phyloP scores from a whole-genome alignment of 331 rosid species.

The Telfairia occidentalis region DNA sequence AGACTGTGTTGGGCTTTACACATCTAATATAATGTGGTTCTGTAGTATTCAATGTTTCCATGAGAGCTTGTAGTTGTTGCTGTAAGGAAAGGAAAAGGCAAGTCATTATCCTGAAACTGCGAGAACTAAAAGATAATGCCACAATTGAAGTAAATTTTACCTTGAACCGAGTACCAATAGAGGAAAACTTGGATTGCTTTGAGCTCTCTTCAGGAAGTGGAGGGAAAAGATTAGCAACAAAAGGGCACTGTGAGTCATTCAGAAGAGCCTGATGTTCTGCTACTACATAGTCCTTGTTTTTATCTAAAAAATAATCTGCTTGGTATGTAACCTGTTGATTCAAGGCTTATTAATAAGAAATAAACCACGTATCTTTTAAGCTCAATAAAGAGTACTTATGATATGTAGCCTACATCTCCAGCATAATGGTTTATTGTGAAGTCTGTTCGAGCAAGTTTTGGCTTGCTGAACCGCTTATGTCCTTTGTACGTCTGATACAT shows the following conservation, averaged over 20 bases:
- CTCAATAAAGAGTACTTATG: not conserved
- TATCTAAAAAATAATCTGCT: slow-evolving; percentile 73
- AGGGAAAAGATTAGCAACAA: slow-evolving; percentile 65
- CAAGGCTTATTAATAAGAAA: slow-evolving; percentile 8
- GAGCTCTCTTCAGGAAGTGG: slow-evolving; percentile 69
- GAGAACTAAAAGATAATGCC: slow-evolving; percentile 7
- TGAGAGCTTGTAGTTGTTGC: slow-evolving; percentile 76
- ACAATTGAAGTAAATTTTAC: slow-evolving; percentile 23
- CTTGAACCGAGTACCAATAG: slow-evolving; percentile 72
- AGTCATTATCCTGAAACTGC: slow-evolving; percentile 17
- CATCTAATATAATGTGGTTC: slow-evolving; percentile 90
- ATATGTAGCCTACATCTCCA: slow-evolving; percentile 56
- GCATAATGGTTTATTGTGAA: slow-evolving; percentile 77
- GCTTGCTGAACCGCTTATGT: slow-evolving; percentile 75
- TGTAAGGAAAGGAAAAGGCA: slow-evolving; percentile 24
- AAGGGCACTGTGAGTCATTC: slow-evolving; percentile 51
- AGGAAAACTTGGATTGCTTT: slow-evolving; percentile 75
- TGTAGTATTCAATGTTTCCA: slow-evolving; percentile 73
- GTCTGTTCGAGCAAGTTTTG: slow-evolving; percentile 65
- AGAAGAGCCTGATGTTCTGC: slow-evolving; percentile 81
- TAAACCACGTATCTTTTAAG: slow-evolving; percentile 11
- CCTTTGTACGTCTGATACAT: slow-evolving; percentile 77
- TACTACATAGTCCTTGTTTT: slow-evolving; percentile 76
- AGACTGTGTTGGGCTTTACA: slow-evolving; percentile 74
- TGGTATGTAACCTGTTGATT: slow-evolving; percentile 57